Evolutionary conservation across 2,329 filamentous ascomycete genomes (phyloP).

Genomic region (Neoscytalidium dimidiatum): DNA sequence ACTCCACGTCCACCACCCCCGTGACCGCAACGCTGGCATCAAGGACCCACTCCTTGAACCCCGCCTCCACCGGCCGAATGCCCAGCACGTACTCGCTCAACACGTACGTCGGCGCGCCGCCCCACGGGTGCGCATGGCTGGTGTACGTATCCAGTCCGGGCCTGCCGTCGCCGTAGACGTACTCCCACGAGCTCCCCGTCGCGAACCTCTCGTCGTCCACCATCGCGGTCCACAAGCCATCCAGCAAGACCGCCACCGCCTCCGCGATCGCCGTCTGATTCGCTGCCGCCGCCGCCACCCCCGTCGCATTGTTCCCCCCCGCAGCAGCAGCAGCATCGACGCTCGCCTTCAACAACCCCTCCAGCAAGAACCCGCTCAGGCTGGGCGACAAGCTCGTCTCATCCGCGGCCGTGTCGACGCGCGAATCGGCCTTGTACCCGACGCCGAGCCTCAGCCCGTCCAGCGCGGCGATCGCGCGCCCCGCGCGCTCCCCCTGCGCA

Average conservation of each 20-base stretch:
- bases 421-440: slow-evolving; percentile 39
- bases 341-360: slow-evolving; percentile 34
- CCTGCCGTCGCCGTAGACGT: slow-evolving; percentile 40
- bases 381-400: slow-evolving; percentile 46
- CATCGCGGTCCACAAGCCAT: slow-evolving; percentile 47
- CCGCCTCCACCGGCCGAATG: not conserved
- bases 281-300: no score
- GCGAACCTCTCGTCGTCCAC: slow-evolving; percentile 36
- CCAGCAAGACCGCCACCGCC: slow-evolving; percentile 34
- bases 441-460: slow-evolving; percentile 32
- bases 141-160: slow-evolving; percentile 48
- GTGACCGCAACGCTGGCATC: not conserved
- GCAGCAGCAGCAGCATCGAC: slow-evolving; percentile 14
- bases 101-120: slow-evolving; percentile 48
- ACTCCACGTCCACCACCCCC: not conserved
- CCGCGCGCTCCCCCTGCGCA: slow-evolving; percentile 34
- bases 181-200: slow-evolving; percentile 50
- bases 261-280: no score
- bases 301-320: not conserved
- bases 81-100: slow-evolving; percentile 24
- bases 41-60: slow-evolving; percentile 2
- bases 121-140: slow-evolving; percentile 48
- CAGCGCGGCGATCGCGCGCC: slow-evolving; percentile 33
- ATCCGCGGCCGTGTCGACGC: slow-evolving; percentile 24
- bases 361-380: slow-evolving; percentile 48